Conservation (phyloP, 805 yeast species). For the Candida hispaniensis region DNA sequence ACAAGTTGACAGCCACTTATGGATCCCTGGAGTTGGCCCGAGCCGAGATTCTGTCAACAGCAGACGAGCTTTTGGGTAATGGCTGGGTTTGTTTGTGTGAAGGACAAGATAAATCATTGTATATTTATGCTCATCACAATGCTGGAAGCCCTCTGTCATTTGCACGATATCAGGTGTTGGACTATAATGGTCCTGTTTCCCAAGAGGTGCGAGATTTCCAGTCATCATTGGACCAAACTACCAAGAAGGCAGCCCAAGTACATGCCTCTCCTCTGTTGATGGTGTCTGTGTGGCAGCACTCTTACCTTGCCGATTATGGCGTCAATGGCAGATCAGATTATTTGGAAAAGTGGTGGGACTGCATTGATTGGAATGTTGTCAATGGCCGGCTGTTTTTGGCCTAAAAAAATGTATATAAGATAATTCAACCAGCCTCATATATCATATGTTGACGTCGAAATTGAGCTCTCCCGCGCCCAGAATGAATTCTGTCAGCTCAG, state of each 20-base stretch:
- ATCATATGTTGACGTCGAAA: too few species aligned
- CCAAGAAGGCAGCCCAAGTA: conserved; percentile 34
- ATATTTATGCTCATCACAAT: conserved; percentile 73
- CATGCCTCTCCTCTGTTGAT: conserved; percentile 56
- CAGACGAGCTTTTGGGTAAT: conserved; percentile 68
- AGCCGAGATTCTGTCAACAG: conserved; percentile 56
- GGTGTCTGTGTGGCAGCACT: conserved; percentile 79
- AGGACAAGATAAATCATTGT: conserved; percentile 38
- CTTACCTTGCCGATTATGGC: conserved; percentile 81
- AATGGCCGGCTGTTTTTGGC: conserved; percentile 20
- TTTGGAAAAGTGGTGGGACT: conserved; percentile 62
- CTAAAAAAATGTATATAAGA: too few species aligned
- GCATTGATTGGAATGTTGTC: conserved; percentile 65
- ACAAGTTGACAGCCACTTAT: conserved; percentile 49
- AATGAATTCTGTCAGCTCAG: conserved; percentile 12
- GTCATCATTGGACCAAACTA: conserved; percentile 36
- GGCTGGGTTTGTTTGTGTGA: conserved; percentile 89
- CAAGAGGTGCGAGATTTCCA: conserved; percentile 28
- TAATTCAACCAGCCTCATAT: too few species aligned
- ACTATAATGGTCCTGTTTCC: conserved; percentile 61
- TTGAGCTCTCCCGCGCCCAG: conserved; percentile 12
- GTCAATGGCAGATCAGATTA: conserved; percentile 59
- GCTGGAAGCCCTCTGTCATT: conserved; percentile 72
- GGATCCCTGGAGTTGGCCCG: conserved; percentile 71
- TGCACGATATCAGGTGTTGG: conserved; percentile 52